phyloP scores from a whole-genome alignment of 2,329 filamentous ascomycete genomes.

The Leptographium procerum region DNA sequence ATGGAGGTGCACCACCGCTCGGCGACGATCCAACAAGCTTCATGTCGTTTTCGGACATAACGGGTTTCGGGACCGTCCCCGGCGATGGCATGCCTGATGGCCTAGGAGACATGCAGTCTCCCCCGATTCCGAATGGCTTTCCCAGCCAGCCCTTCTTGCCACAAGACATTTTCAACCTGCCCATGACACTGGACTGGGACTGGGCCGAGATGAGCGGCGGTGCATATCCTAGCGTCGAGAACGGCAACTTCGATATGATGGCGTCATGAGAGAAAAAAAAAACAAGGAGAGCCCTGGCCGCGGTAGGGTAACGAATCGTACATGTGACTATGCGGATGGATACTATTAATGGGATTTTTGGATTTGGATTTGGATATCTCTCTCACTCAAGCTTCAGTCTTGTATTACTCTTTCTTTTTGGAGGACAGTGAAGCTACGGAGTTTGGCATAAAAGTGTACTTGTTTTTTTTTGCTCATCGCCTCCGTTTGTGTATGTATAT shows the following conservation, averaged over 20 bases:
- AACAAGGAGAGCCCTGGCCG: no score
- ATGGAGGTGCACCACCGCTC: not conserved
- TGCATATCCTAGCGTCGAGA: slow-evolving; percentile 52
- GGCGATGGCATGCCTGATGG: slow-evolving; percentile 8
- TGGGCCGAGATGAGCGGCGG: slow-evolving; percentile 60
- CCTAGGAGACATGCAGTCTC: slow-evolving; percentile 23
- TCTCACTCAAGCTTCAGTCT: no score
- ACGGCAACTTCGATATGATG: slow-evolving; percentile 37
- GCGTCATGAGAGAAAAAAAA: not conserved
- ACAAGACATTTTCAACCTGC: slow-evolving; percentile 89
- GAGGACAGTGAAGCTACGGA: not conserved
- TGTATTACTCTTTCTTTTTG: not conserved
- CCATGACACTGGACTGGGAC: slow-evolving; percentile 90
- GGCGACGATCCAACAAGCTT: slow-evolving; percentile 8
- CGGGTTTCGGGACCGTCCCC: slow-evolving; percentile 27
- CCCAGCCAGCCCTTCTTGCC: slow-evolving; percentile 85
- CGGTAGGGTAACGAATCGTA: not conserved
- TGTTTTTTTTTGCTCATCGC: not conserved
- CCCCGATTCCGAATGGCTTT: slow-evolving; percentile 19
- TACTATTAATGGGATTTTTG: not conserved
- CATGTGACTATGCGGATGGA: not conserved
- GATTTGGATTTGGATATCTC: not conserved
- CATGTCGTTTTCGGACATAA: slow-evolving; percentile 32
- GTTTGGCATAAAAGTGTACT: not conserved
- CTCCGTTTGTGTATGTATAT: no score